Evolutionary conservation across 2,329 filamentous ascomycete genomes (phyloP).

Genomic region (Penicillium sp.): DNA sequence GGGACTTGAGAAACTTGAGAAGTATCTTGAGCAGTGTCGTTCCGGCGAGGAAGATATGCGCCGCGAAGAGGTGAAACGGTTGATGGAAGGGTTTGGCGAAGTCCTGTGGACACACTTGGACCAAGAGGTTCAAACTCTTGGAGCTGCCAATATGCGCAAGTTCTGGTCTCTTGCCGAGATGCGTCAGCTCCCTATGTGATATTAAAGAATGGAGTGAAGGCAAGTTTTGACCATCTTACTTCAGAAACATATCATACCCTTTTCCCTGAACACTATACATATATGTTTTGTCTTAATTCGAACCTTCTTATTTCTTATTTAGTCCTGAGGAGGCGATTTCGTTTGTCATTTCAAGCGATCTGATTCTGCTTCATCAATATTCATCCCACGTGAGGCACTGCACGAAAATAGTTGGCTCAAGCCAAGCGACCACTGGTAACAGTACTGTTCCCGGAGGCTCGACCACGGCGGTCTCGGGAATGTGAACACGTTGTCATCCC

Average conservation of each 20-base stretch:
- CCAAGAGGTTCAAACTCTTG: slow-evolving; percentile 73
- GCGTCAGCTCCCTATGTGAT: slow-evolving; percentile 63
- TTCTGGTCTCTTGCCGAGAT: slow-evolving; percentile 80
- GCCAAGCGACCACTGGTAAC: not conserved
- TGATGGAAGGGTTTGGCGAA: slow-evolving; percentile 74
- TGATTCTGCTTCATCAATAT: not conserved
- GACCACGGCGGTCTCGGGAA: slow-evolving; percentile 7
- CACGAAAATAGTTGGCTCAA: not conserved
- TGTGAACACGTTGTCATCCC: slow-evolving; percentile 6
- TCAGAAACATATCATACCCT: not conserved
- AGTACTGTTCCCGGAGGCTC: not conserved
- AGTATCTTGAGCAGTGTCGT: slow-evolving; percentile 62
- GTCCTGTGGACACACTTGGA: slow-evolving; percentile 82
- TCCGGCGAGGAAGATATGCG: slow-evolving; percentile 60
- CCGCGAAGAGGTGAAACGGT: slow-evolving; percentile 59
- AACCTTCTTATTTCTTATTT: not conserved
- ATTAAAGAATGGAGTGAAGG: not conserved
- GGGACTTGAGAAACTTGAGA: slow-evolving; percentile 66
- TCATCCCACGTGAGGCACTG: not conserved
- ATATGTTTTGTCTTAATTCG: not conserved
- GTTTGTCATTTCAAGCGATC: not conserved
- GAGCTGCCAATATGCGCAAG: slow-evolving; percentile 82
- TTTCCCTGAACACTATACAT: not conserved
- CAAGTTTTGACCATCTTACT: not conserved
- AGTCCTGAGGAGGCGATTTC: not conserved